Percentiles rank a stretch among this genome's conserved stretches.
Evolutionary conservation across 768 basidiomycete genomes (phyloP).

Genomic region (Vararia minispora): DNA sequence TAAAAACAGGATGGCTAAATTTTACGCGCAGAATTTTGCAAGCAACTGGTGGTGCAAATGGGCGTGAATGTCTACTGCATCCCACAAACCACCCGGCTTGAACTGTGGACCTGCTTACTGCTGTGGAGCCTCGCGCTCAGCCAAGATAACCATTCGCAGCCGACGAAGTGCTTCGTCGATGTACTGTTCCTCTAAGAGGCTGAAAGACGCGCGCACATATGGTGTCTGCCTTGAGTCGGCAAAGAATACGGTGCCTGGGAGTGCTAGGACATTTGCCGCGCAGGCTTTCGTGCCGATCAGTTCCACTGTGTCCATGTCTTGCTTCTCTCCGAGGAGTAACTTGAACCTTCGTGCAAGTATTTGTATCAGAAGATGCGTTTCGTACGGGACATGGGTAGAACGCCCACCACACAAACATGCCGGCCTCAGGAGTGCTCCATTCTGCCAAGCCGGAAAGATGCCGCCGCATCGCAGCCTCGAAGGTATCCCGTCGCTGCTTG

Average conservation of each 20-base stretch:
- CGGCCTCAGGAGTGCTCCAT: conserved; percentile 61
- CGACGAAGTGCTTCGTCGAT: conserved; percentile 65
- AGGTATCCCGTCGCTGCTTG: conserved; percentile 59
- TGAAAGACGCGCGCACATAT: conserved; percentile 79
- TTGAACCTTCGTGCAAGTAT: conserved; percentile 47
- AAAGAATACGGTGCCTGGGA: conserved; percentile 81
- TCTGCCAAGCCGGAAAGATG: conserved; percentile 72
- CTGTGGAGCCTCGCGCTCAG: too few species aligned
- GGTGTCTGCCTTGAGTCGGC: conserved; percentile 59
- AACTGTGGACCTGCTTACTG: too few species aligned
- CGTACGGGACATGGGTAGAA: conserved; percentile 8
- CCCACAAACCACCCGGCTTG: too few species aligned
- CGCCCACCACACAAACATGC: conserved; percentile 88
- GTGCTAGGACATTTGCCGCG: conserved; percentile 75
- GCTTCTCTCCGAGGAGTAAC: conserved; percentile 45
- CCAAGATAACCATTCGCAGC: conserved; percentile 27
- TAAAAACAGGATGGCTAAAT: too few species aligned
- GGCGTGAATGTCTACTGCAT: too few species aligned
- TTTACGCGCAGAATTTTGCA: too few species aligned
- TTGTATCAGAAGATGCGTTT: conserved; percentile 1
- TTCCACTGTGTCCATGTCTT: conserved; percentile 35
- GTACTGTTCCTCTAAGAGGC: conserved; percentile 50
- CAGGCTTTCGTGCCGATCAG: conserved; percentile 69
- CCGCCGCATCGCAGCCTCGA: conserved; percentile 63
- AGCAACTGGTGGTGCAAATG: too few species aligned